Percentiles rank a stretch among this genome's conserved stretches.
phyloP scores from a whole-genome alignment of 371 early-diverging fungal species.

The Mucor lusitanicus region DNA sequence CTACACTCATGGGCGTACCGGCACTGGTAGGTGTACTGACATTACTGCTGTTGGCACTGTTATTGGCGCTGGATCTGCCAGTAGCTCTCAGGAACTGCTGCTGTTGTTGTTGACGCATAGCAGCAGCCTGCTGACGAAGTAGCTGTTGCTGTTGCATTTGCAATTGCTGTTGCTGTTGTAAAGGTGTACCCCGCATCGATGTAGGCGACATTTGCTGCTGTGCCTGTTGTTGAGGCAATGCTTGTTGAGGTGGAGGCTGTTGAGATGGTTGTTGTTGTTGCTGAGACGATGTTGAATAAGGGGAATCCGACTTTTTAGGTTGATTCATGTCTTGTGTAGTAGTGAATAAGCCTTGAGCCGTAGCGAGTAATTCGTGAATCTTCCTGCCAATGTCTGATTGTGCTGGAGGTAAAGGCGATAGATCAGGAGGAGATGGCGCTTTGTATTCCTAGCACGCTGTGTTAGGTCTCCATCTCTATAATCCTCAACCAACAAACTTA shows the following conservation, averaged over 20 bases:
- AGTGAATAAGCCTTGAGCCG: conserved; percentile 31
- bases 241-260: conserved; percentile 12
- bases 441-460: conserved; percentile 25
- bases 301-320: conserved; percentile 16
- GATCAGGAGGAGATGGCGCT: conserved; percentile 41
- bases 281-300: conserved; percentile 11
- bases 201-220: neutral
- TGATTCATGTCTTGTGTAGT: conserved; percentile 3
- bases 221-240: neutral
- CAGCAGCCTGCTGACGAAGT: conserved; percentile 11
- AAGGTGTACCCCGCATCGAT: neutral
- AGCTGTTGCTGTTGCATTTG: conserved; percentile 7
- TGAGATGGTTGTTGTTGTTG: conserved; percentile 21
- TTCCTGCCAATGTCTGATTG: conserved; percentile 32
- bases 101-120: conserved; percentile 11
- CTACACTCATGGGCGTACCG: neutral
- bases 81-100: conserved; percentile 1
- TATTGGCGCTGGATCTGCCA: neutral
- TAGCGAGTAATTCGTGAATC: conserved; percentile 36
- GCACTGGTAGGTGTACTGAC: neutral
- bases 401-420: conserved; percentile 44
- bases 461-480: neutral
- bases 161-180: conserved; percentile 17
- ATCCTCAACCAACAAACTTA: conserved; percentile 14
- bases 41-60: neutral